Evolutionary conservation across 805 yeast species (phyloP), one percentile per base, ranked within the genome.

Genomic region (Yarrowia divulgata): DNA sequence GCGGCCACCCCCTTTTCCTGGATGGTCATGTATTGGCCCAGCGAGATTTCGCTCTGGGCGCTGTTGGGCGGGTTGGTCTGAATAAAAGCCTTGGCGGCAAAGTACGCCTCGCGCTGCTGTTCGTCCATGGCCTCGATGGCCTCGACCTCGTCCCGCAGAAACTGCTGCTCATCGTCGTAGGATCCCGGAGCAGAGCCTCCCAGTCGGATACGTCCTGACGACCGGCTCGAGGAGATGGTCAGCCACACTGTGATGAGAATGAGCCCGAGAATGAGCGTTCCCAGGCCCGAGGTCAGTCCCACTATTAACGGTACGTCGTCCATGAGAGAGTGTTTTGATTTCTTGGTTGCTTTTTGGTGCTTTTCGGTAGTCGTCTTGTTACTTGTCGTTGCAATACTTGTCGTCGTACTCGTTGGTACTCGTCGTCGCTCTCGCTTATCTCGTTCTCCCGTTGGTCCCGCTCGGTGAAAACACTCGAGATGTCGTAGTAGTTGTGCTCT

Each of bases 1-100:
- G 98, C 98, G 16, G 84, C 79, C 0, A 93, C 89, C 2, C 97
- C 97, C 76, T 91, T 93, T 72, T 92, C 97, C 73, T 92, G 97
- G 35, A 91, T 90, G 23, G 83, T 76, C 76, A 88, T 79, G 71
- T 82, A 83, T 77, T 90, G 93, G 37, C 90, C 83, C 46, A 89
- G 79, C 13, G 79, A 75, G 70, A 80, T 79, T 68, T 84, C 80
- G 72, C 84, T 76, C 72, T 82, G 75, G 71, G 76, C 73, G 72
- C 82, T 70, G 74, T 77, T 79, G 1, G 86, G 85, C 16, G 84
- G 80, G 69, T 81, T 79, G 19, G 76, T 78, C 46, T 77, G 79
- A 45, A 80, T 73, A 72, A 80, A 85, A 23, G 80, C 77, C 71
- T 85, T 85, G 37, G 92, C 87, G 73, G 86, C 90, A 73, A 88